Conservation (phyloP, 805 yeast species). For the Candida bentonensis region DNA sequence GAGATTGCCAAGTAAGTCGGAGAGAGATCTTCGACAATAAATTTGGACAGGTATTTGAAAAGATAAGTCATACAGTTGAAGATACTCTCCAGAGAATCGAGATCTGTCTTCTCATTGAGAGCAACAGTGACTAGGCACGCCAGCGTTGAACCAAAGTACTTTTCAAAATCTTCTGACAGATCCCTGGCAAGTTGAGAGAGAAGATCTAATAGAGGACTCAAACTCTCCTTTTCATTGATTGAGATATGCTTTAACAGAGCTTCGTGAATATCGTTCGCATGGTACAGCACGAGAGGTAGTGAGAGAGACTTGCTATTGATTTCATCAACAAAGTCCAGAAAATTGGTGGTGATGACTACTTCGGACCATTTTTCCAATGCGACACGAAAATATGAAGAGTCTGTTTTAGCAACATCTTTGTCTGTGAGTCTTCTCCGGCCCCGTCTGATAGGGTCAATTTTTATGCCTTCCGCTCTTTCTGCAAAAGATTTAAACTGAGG, state of each 20-base stretch:
- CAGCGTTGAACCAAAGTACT: conserved; percentile 45
- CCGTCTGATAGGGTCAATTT: conserved; percentile 53
- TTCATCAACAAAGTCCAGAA: conserved; percentile 45
- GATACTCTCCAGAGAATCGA: conserved; percentile 62
- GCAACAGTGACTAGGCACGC: conserved; percentile 37
- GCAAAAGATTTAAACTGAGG: conserved; percentile 57
- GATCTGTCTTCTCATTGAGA: conserved; percentile 31
- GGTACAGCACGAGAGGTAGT: conserved; percentile 67
- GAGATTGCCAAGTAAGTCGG: conserved; percentile 55
- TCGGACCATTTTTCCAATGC: conserved; percentile 82
- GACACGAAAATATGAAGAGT: conserved; percentile 59
- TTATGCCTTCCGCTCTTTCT: conserved; percentile 70
- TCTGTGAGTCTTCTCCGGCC: conserved; percentile 16
- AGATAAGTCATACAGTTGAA: conserved; percentile 77
- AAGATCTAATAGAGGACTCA: conserved; percentile 71
- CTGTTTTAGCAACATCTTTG: conserved; percentile 9
- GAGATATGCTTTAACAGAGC: conserved; percentile 33
- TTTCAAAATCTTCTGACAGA: conserved; percentile 79
- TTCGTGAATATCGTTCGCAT: conserved; percentile 47
- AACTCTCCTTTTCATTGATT: conserved; percentile 50
- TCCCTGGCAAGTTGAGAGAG: conserved; percentile 82
- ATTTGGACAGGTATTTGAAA: conserved; percentile 71
- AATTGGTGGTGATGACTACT: conserved; percentile 60
- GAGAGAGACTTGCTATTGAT: conserved; percentile 47
- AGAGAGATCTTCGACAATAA: conserved; percentile 43